Percentiles rank a stretch among this genome's conserved stretches.
These are phyloP conservation scores for Hypoxylon sp. DNA, from an alignment of 2,329 filamentous ascomycete species.

Conservation along the genomic window DNA sequence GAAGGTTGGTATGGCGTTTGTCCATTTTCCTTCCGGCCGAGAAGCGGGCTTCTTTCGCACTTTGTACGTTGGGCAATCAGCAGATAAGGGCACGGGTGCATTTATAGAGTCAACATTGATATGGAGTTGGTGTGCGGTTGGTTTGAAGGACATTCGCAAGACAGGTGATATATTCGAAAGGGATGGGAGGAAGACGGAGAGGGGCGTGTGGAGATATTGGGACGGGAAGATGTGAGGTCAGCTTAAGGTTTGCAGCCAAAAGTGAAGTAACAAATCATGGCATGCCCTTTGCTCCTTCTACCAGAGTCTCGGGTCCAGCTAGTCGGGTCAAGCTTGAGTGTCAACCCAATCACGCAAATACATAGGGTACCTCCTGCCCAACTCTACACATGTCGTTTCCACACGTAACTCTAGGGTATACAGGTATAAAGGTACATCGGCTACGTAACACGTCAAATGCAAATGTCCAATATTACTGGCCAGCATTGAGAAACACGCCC, in stretches of 20 bases:
- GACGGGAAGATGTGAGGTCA: slow-evolving; percentile 45
- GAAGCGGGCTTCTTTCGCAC: slow-evolving; percentile 24
- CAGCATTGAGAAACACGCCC: slow-evolving; percentile 30
- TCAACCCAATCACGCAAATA: slow-evolving; percentile 43
- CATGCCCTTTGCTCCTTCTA: slow-evolving; percentile 47
- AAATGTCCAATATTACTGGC: slow-evolving; percentile 39
- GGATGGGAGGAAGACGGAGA: slow-evolving; percentile 22
- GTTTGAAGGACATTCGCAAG: slow-evolving; percentile 7
- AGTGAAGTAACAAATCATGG: slow-evolving; percentile 53
- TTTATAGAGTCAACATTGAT: slow-evolving; percentile 37
- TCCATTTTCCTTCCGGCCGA: slow-evolving; percentile 14
- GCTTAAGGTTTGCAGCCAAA: slow-evolving; percentile 53
- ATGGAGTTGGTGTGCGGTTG: slow-evolving; percentile 22
- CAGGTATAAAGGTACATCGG: slow-evolving; percentile 25
- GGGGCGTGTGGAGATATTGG: slow-evolving; percentile 34
- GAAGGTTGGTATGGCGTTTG: slow-evolving; percentile 20
- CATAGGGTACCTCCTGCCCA: slow-evolving; percentile 41
- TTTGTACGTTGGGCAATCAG: slow-evolving; percentile 35
- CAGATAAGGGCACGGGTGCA: slow-evolving; percentile 37
- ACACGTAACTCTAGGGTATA: slow-evolving; percentile 37
- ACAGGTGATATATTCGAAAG: slow-evolving; percentile 7
- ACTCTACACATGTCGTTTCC: slow-evolving; percentile 26
- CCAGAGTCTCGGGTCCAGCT: slow-evolving; percentile 49
- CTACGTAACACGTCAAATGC: slow-evolving; percentile 37
- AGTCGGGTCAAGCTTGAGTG: slow-evolving; percentile 43